Conservation (phyloP, 2,329 filamentous ascomycete genomes). For the Colletotrichum sp. region DNA sequence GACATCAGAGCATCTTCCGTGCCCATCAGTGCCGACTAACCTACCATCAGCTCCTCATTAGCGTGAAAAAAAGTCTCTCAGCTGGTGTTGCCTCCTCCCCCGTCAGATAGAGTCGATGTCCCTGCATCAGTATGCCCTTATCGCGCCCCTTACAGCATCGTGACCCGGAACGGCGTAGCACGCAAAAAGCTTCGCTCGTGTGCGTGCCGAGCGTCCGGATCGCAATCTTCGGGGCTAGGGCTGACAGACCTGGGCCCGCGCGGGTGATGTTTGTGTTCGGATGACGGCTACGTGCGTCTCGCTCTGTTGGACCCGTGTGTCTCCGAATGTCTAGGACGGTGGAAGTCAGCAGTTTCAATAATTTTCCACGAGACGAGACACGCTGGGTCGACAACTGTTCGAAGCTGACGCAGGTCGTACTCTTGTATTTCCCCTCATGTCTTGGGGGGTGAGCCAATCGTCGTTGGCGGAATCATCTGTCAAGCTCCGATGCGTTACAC, state of each 20-base stretch:
- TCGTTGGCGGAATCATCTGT: not conserved
- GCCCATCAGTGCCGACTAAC: not conserved
- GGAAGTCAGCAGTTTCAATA: not conserved
- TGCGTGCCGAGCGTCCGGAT: not conserved
- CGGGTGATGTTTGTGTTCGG: not conserved
- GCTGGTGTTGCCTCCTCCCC: not conserved
- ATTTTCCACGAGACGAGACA: not conserved
- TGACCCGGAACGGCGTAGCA: not conserved
- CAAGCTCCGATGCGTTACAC: not conserved
- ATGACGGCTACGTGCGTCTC: not conserved
- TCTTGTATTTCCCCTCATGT: not conserved
- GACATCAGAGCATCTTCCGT: not conserved
- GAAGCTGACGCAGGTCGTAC: not conserved
- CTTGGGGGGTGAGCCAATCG: not conserved
- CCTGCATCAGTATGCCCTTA: not conserved
- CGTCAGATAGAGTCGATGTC: not conserved
- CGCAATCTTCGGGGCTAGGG: not conserved
- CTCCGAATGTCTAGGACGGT: not conserved
- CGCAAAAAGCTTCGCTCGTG: not conserved
- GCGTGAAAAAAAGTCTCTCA: not conserved
- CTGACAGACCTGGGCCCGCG: not conserved
- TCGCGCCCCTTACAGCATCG: not conserved
- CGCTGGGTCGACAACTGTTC: not conserved
- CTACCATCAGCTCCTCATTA: not conserved
- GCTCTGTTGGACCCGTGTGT: not conserved